These are phyloP conservation scores for Phytopythium aichiense DNA, from an alignment of 352 stramenopile species.

Conservation along the genomic window DNA sequence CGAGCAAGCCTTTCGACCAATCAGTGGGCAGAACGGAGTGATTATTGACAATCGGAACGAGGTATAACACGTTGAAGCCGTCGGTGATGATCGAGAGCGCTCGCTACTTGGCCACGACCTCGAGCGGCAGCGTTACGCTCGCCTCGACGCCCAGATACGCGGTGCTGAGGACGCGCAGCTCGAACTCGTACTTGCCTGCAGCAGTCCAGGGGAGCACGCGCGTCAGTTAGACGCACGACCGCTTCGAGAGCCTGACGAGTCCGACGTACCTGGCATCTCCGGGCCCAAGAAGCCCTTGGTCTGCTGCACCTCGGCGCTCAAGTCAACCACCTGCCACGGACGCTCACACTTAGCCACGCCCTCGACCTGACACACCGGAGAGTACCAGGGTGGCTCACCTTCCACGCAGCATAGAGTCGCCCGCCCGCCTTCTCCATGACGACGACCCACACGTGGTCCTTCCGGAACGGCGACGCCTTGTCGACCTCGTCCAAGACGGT, in stretches of 20 bases:
- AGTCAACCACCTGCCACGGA: constrained; percentile 37
- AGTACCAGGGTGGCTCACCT: constrained; percentile 22
- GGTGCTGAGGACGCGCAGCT: constrained; percentile 64
- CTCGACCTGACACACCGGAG: neutral
- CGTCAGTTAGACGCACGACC: neutral
- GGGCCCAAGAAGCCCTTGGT: constrained; percentile 67
- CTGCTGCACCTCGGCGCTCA: constrained; percentile 41
- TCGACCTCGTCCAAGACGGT: constrained; percentile 76
- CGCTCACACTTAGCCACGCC: constrained; percentile 1
- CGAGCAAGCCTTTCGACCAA: too few species aligned
- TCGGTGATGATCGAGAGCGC: too few species aligned
- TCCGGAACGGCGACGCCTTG: constrained; percentile 57
- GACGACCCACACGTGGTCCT: constrained; percentile 72
- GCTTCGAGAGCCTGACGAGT: neutral
- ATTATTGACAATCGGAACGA: too few species aligned
- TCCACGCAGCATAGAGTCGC: constrained; percentile 61
- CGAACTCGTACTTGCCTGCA: constrained; percentile 67
- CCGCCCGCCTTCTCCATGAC: constrained; percentile 57
- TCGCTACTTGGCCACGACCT: constrained; percentile 25
- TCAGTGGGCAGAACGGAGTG: too few species aligned
- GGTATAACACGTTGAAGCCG: too few species aligned
- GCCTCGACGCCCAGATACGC: constrained; percentile 61
- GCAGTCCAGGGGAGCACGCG: neutral
- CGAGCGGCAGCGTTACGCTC: constrained; percentile 26
- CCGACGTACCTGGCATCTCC: constrained; percentile 37